Evolutionary conservation across 257 asterid genomes (phyloP).

Genomic region (Solanum gandarillasii): DNA sequence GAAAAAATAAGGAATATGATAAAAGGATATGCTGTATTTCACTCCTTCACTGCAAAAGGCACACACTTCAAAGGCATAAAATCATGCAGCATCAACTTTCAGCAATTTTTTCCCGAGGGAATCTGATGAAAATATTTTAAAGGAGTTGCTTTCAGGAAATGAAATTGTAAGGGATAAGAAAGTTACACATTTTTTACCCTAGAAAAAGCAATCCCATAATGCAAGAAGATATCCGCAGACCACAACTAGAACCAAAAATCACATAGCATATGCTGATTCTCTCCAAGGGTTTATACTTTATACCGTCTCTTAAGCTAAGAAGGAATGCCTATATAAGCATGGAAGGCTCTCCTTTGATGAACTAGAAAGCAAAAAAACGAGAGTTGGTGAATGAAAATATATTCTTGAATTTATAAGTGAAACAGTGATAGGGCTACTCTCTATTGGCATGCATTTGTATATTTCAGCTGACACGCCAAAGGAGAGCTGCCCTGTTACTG

Average conservation of each 20-base stretch:
- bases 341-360: background rate
- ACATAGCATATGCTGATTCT: conserved; percentile 22
- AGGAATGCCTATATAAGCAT: background rate
- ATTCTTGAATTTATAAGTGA: background rate
- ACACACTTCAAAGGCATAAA: background rate
- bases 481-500: background rate
- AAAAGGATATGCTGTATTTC: conserved; percentile 18
- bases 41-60: background rate
- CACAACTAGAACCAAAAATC: background rate
- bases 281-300: conserved; percentile 29
- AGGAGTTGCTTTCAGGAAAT: background rate
- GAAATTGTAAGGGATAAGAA: too few relatives aligned
- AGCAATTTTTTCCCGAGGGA: background rate
- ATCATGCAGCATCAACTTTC: background rate
- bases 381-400: background rate
- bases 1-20: conserved; percentile 4
- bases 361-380: background rate
- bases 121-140: background rate
- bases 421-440: conserved; percentile 19
- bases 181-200: background rate
- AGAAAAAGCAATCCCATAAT: background rate
- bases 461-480: background rate
- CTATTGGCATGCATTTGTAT: background rate
- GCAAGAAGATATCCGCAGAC: background rate
- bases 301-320: conserved; percentile 2